Evolutionary conservation across 352 stramenopile genomes (phyloP), one percentile per base, ranked within the genome.

Genomic region (Pythium diclinum): DNA sequence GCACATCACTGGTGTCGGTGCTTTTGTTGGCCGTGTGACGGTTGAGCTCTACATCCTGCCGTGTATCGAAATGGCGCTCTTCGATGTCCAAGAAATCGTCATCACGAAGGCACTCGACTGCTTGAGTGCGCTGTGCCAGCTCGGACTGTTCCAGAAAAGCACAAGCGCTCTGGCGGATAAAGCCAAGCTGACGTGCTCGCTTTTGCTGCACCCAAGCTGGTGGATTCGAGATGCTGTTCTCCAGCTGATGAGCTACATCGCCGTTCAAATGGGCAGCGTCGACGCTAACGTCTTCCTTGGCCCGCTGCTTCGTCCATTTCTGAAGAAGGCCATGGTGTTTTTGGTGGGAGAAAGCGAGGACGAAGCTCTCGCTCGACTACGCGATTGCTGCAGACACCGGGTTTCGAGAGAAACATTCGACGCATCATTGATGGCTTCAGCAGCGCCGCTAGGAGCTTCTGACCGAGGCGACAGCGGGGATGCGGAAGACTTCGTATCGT

Each of bases 41-140:
- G 96, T 97, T 0, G 94, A 98, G 71, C 83, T 98, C 30, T 99
- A 99, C 77, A 97, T 99, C 42, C 62, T 99, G 23, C 97, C 97
- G 23, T 99, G 95, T 68, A 94, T 99, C 52, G 97, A 99, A 72
- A 95, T 97, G 65, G 96, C 93, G 8, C 82, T 99, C 1, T 97
- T 98, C 56, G 97, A 99, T 79, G 85, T 95, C 2, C 89, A 98
- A 70, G 96, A 99, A 57, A 88, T 96, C 49, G 97, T 99, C 13
- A 95, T 99, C 32, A 92, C 84, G 1, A 90, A 95, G 53, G 96
- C 96, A 19, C 73, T 99, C 3, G 76, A 87, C 21, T 99, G 95
- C 61, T 74, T 99, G 14, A 85, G 78, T 23, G 76, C 91, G 7
- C 74, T 99, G 16, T 91, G 97, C 38, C 81, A 97, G 36, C 80